Evolutionary conservation across 2,329 filamentous ascomycete genomes (phyloP), one percentile per base, ranked within the genome.

Genomic region (Lachnum nothofagi): DNA sequence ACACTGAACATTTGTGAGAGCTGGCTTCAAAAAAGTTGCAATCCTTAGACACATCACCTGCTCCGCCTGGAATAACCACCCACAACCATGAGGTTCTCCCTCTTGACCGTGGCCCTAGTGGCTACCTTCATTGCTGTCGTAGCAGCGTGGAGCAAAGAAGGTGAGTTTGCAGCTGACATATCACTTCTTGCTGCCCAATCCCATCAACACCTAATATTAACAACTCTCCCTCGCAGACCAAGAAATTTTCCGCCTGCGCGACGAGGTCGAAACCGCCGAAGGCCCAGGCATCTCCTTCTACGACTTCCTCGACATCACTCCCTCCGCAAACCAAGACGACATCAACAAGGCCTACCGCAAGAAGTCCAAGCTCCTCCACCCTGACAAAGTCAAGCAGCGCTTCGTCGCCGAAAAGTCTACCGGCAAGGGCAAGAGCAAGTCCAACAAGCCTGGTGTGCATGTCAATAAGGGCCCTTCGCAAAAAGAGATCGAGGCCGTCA

Each of bases 271-370:
- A 52, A 71, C 80, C 38, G 74, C 82, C 57, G 88, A 96, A 68
- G 90, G 93, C 49, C 63, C 75, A 44, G 84, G 87, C 54, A 78
- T 88, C 52, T 93, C 88, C 60, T 98, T 98, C 71, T 98, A 98
- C 79, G 85, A 94, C 66, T 93, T 95, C 71, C 76, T 98, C 55
- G 90, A 85, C 63, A 79, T 95, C 57, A 74, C 78, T 43, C 74
- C 82, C 51, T 77, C 77, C 50, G 91, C 90, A 52, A 85, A 78
- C 60, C 83, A 88, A 58, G 89, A 95, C 55, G 88, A 95, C 54
- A 86, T 98, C 71, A 90, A 85, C 74, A 94, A 93, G 70, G 91
- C 90, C 61, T 95, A 94, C 77, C 88, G 88, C 73, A 90, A 91
- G 72, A 89, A 85, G 71, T 86, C 90, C 39, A 80, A 84, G 56